Percentiles rank a stretch among this genome's conserved stretches.
These are phyloP conservation scores for Paramecium tetraurelia DNA, from an alignment of 73 alveolate species.

Conservation along the genomic window DNA sequence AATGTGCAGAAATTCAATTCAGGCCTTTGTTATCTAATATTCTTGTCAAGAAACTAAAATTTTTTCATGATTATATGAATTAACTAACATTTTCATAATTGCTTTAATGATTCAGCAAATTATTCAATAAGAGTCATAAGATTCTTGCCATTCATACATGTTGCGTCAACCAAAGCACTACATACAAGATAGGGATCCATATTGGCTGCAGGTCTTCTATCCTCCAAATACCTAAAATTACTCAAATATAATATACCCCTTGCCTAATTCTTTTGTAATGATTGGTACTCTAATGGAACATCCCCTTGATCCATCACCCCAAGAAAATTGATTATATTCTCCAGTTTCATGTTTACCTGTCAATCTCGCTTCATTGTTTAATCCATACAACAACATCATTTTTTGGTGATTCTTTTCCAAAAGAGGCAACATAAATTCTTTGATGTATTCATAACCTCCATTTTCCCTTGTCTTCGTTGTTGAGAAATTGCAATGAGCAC, in stretches of 20 bases:
- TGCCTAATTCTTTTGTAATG: slow-evolving; percentile 64
- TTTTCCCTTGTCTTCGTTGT: slow-evolving; percentile 78
- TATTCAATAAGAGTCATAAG: background rate
- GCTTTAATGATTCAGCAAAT: background rate
- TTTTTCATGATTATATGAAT: background rate
- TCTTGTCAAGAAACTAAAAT: background rate
- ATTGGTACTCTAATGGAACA: slow-evolving; percentile 91
- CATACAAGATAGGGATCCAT: slow-evolving; percentile 88
- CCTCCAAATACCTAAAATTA: slow-evolving; percentile 76
- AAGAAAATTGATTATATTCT: slow-evolving; percentile 69
- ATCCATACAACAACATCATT: slow-evolving; percentile 74
- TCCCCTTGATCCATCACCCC: slow-evolving; percentile 89
- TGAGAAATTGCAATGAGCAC: slow-evolving; percentile 90
- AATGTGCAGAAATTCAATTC: background rate
- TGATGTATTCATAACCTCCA: slow-evolving; percentile 70
- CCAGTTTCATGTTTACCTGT: slow-evolving; percentile 88
- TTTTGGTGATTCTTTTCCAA: slow-evolving; percentile 60
- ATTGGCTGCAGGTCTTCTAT: slow-evolving; percentile 93
- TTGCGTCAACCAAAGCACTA: slow-evolving; percentile 66
- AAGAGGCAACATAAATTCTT: slow-evolving; percentile 53
- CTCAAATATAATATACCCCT: slow-evolving; percentile 53
- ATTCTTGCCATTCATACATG: background rate
- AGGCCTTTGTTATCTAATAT: background rate
- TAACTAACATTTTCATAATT: background rate
- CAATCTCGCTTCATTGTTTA: slow-evolving; percentile 78